These are phyloP conservation scores for Suillus occidentalis DNA, from an alignment of 768 basidiomycete genomes.

Conservation along the genomic window DNA sequence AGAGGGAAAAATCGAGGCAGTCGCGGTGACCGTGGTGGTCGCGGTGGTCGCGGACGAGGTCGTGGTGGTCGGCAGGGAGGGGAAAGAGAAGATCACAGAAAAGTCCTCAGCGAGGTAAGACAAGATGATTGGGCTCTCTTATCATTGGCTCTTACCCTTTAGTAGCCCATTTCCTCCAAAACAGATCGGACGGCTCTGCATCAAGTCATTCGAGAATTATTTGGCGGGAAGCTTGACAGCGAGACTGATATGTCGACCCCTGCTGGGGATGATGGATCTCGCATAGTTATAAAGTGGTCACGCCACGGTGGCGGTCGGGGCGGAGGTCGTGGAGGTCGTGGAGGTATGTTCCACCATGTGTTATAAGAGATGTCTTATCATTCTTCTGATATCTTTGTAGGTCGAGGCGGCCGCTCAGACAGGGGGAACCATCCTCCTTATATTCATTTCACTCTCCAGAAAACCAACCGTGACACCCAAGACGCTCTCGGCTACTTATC, in stretches of 20 bases:
- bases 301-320: conserved; percentile 49
- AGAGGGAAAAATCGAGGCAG: conserved; percentile 34
- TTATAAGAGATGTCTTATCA: neutral
- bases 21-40: conserved; percentile 39
- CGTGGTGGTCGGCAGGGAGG: conserved; percentile 42
- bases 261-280: conserved; percentile 64
- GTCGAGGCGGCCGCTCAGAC: conserved; percentile 43
- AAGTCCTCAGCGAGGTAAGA: conserved; percentile 75
- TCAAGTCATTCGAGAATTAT: conserved; percentile 73
- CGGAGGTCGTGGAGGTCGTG: conserved; percentile 40
- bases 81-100: conserved; percentile 65
- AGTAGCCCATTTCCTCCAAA: conserved; percentile 82
- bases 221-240: conserved; percentile 81
- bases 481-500: conserved; percentile 85
- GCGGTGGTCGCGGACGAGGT: conserved; percentile 47
- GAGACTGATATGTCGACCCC: conserved; percentile 62
- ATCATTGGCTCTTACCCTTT: conserved; percentile 9
- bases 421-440: conserved; percentile 79
- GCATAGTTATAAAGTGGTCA: conserved; percentile 80
- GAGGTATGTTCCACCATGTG: conserved; percentile 13
- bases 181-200: conserved; percentile 81
- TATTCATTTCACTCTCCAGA: conserved; percentile 95
- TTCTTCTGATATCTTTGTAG: conserved; percentile 9
- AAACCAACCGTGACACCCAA: conserved; percentile 96
- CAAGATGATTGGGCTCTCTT: conserved; percentile 31